phyloP scores from a whole-genome alignment of 2,329 filamentous ascomycete species.

The Cladophialophora exuberans region DNA sequence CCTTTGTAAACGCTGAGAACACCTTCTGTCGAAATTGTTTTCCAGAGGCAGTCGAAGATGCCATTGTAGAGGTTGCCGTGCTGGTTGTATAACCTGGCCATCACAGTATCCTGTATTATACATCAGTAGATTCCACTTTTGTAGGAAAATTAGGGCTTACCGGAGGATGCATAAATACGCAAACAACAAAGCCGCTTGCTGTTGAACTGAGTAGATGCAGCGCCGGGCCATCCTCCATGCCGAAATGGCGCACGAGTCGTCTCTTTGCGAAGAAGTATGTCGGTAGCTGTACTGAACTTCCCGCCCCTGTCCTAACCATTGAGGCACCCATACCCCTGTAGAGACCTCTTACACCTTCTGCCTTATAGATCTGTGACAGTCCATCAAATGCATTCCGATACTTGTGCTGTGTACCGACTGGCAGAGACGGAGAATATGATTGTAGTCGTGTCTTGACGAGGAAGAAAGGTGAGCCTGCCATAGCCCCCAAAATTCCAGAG shows the following conservation, averaged over 20 bases:
- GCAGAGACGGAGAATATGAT: slow-evolving; percentile 87
- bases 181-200: slow-evolving; percentile 92
- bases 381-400: slow-evolving; percentile 88
- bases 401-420: slow-evolving; percentile 93
- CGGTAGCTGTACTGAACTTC: slow-evolving; percentile 91
- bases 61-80: slow-evolving; percentile 95
- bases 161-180: slow-evolving; percentile 96
- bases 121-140: slow-evolving; percentile 22
- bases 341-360: slow-evolving; percentile 77
- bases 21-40: slow-evolving; percentile 90
- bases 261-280: slow-evolving; percentile 99
- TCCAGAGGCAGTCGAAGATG: slow-evolving; percentile 86
- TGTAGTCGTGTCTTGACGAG: slow-evolving; percentile 95
- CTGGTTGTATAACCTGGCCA: slow-evolving; percentile 99
- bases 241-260: slow-evolving; percentile 76
- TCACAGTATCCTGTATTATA: slow-evolving; percentile 75
- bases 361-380: slow-evolving; percentile 73
- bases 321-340: slow-evolving; percentile 91
- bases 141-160: slow-evolving; percentile 54
- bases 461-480: slow-evolving; percentile 95
- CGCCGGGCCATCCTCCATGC: slow-evolving; percentile 86
- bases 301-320: slow-evolving; percentile 95
- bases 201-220: slow-evolving; percentile 88
- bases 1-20: slow-evolving; percentile 96
- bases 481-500: slow-evolving; percentile 88